These are phyloP conservation scores for Punica granatum DNA, from an alignment of 345 rosid species.

Conservation along the genomic window DNA sequence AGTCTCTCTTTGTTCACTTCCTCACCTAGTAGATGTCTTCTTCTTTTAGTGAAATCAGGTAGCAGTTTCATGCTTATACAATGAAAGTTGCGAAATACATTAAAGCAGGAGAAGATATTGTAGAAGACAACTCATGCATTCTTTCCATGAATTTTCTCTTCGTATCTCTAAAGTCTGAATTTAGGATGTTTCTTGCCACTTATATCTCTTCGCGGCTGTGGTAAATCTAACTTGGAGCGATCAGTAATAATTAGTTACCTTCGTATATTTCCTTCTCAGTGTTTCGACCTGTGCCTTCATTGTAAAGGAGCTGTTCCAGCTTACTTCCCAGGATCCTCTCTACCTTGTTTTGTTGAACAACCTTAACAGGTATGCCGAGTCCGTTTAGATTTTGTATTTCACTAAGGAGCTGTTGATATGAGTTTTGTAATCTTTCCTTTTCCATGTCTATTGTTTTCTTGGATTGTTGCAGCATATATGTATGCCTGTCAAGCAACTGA, in stretches of 20 bases:
- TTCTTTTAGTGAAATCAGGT: neutral
- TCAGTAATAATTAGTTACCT: slow-evolving; percentile 3
- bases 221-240: neutral
- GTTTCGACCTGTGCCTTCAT: slow-evolving; percentile 54
- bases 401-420: neutral
- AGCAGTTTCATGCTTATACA: neutral
- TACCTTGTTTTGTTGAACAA: slow-evolving; percentile 49
- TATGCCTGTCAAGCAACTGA: neutral
- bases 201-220: neutral
- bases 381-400: neutral
- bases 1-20: neutral
- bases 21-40: neutral
- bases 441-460: neutral
- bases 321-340: slow-evolving; percentile 57
- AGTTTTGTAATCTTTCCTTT: neutral
- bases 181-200: neutral
- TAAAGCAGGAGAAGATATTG: neutral
- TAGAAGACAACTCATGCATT: neutral
- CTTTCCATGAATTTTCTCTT: neutral
- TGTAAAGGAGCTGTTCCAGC: slow-evolving; percentile 46
- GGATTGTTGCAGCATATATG: neutral
- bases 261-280: slow-evolving; percentile 31
- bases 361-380: slow-evolving; percentile 37
- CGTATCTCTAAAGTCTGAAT: neutral
- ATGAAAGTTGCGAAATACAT: neutral